Conservation (phyloP, 148 eudicot genomes). For the Fagopyrum tataricum region DNA sequence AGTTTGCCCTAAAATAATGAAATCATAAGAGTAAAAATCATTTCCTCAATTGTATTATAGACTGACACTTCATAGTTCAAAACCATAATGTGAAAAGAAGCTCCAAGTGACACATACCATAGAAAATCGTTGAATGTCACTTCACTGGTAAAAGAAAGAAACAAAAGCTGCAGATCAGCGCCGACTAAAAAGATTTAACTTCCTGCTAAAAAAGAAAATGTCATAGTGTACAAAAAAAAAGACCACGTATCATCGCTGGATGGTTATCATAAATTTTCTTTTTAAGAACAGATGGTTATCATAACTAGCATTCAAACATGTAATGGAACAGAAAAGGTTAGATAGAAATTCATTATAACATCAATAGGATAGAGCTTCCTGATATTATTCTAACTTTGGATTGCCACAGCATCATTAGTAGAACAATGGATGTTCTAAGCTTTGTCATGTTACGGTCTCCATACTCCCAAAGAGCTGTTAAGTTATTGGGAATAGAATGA, state of each 20-base stretch:
- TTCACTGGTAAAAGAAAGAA: slow-evolving; percentile 48
- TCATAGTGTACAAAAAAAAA: background rate
- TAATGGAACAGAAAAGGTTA: background rate
- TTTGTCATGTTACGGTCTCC: background rate
- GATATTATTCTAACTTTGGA: background rate
- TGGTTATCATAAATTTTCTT: background rate
- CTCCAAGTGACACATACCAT: slow-evolving; percentile 43
- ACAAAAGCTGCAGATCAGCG: slow-evolving; percentile 18
- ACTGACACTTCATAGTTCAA: slow-evolving; percentile 6
- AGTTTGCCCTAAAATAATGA: slow-evolving; percentile 67
- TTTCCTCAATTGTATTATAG: background rate
- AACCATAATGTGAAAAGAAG: background rate
- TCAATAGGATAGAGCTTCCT: background rate
- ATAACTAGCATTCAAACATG: background rate
- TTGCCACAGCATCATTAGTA: background rate
- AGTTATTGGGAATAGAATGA: background rate
- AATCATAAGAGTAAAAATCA: background rate
- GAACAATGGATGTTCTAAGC: background rate
- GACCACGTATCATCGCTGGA: background rate
- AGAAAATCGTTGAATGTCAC: slow-evolving; percentile 86
- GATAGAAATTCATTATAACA: background rate
- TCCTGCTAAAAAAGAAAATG: background rate
- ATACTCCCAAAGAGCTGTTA: background rate
- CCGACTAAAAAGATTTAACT: background rate
- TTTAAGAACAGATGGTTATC: no score